A percentile compares a stretch with the other conserved stretches of the same genome.
Conservation (phyloP, 2,329 filamentous ascomycete species). For the Capronia epimyces region DNA sequence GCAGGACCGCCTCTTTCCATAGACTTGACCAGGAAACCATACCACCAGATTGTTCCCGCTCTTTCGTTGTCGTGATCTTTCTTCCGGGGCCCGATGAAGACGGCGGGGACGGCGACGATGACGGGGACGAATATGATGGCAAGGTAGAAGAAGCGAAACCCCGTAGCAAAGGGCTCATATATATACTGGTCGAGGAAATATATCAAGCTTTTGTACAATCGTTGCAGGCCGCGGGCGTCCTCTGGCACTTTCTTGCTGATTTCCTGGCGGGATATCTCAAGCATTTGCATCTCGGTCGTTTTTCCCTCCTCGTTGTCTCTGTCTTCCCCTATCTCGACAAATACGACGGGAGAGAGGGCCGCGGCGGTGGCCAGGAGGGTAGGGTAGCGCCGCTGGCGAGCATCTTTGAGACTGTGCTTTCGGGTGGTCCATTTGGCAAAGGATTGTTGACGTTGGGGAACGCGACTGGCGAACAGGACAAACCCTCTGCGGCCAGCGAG, state of each 20-base stretch:
- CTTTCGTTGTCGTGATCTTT: slow-evolving; percentile 66
- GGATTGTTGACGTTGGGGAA: slow-evolving; percentile 28
- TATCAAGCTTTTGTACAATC: slow-evolving; percentile 55
- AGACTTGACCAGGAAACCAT: slow-evolving; percentile 72
- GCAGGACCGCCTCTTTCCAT: slow-evolving; percentile 94
- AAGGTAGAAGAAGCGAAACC: slow-evolving; percentile 79
- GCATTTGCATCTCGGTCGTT: slow-evolving; percentile 81
- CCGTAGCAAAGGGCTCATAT: slow-evolving; percentile 76
- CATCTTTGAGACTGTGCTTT: slow-evolving; percentile 28
- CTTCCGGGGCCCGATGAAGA: slow-evolving; percentile 69
- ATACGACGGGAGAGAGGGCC: slow-evolving; percentile 53
- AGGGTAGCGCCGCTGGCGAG: slow-evolving; percentile 29
- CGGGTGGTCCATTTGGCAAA: slow-evolving; percentile 22
- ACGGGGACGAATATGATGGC: slow-evolving; percentile 88
- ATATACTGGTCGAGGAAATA: slow-evolving; percentile 59
- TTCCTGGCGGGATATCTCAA: slow-evolving; percentile 73
- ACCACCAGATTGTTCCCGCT: slow-evolving; percentile 88
- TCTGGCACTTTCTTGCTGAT: slow-evolving; percentile 63
- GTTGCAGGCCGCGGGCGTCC: slow-evolving; percentile 55
- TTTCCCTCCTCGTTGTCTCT: slow-evolving; percentile 47
- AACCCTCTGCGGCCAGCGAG: slow-evolving; percentile 44
- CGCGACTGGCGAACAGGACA: slow-evolving; percentile 26
- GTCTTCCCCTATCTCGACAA: slow-evolving; percentile 54
- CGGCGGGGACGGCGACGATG: slow-evolving; percentile 67
- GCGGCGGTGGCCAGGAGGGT: slow-evolving; percentile 39